A percentile compares a stretch with the other conserved stretches of the same genome.
Conservation (phyloP, 2,329 filamentous ascomycete species). For the Chaetomiaceae sp. region DNA sequence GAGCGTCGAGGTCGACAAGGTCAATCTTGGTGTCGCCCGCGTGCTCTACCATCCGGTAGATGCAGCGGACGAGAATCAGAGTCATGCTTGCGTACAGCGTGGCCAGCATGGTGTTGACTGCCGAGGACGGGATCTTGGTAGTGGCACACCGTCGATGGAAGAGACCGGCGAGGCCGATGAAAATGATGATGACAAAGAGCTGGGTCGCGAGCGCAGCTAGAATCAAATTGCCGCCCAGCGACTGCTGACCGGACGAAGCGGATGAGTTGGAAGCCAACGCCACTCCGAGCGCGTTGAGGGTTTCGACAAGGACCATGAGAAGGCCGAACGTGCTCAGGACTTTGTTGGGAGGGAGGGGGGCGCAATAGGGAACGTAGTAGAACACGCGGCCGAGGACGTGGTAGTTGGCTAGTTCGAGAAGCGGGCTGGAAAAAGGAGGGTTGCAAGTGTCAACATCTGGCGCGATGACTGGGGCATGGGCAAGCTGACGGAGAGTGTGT, state of each 20-base stretch:
- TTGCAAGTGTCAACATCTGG: not conserved
- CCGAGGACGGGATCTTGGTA: conserved; percentile 13
- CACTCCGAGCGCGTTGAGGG: conserved; percentile 41
- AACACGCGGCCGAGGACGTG: conserved; percentile 56
- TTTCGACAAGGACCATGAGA: conserved; percentile 40
- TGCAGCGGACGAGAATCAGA: conserved; percentile 42
- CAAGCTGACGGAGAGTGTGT: not conserved
- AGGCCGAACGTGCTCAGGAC: conserved; percentile 43
- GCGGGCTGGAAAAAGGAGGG: conserved; percentile 36
- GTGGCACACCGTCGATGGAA: conserved; percentile 38
- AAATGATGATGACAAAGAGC: conserved; percentile 34
- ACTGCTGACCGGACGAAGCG: conserved; percentile 25
- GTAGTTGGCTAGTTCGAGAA: conserved; percentile 59
- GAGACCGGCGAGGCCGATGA: conserved; percentile 36
- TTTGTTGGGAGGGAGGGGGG: conserved; percentile 44
- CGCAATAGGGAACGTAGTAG: conserved; percentile 55
- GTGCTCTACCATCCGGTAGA: conserved; percentile 45
- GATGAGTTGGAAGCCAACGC: conserved; percentile 34
- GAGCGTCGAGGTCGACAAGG: conserved; percentile 28
- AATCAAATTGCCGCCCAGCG: conserved; percentile 33
- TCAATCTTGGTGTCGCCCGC: conserved; percentile 34
- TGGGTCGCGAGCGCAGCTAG: conserved; percentile 34
- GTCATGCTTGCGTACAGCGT: conserved; percentile 38
- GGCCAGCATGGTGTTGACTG: conserved; percentile 26
- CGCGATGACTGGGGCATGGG: not conserved